Evolutionary conservation across 108 stramenopile genomes (phyloP).

Genomic region (Fragilaria crotonensis): DNA sequence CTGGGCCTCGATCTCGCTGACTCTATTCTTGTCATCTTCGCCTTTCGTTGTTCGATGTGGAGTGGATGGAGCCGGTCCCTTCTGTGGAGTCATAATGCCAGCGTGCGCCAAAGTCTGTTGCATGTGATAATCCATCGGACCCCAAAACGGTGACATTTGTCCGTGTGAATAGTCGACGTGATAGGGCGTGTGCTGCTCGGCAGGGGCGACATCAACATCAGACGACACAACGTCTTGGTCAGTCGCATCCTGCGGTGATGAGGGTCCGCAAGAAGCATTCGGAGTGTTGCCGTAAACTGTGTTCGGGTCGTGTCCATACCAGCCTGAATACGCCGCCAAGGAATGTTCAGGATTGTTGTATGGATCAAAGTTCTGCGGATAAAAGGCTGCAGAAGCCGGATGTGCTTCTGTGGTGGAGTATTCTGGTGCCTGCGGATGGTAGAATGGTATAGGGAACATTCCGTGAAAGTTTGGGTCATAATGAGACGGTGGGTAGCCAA

Average conservation of each 20-base stretch:
- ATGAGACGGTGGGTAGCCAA: not conserved
- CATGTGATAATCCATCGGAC: conserved; percentile 26
- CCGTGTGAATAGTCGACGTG: conserved; percentile 12
- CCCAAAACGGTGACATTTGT: conserved; percentile 46
- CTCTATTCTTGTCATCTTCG: conserved; percentile 7
- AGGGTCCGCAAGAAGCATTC: no score
- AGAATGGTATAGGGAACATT: not conserved
- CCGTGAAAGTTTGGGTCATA: not conserved
- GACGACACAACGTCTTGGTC: no score
- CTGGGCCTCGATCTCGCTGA: conserved; percentile 24
- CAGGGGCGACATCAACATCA: no score
- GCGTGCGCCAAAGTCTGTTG: conserved; percentile 11
- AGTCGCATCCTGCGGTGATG: no score
- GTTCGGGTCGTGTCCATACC: no score
- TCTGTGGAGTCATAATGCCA: conserved; percentile 14
- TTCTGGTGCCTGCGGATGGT: not conserved
- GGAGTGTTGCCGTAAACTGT: no score
- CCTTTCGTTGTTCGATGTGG: conserved; percentile 7
- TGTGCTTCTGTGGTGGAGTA: no score
- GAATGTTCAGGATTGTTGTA: no score
- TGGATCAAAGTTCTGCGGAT: no score
- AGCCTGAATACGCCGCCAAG: no score
- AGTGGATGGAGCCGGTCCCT: conserved; percentile 7
- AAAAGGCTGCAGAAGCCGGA: no score
- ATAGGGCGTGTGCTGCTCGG: conserved; percentile 27